Conservation (phyloP, 2,329 filamentous ascomycete genomes). For the Septoria petroselini region DNA sequence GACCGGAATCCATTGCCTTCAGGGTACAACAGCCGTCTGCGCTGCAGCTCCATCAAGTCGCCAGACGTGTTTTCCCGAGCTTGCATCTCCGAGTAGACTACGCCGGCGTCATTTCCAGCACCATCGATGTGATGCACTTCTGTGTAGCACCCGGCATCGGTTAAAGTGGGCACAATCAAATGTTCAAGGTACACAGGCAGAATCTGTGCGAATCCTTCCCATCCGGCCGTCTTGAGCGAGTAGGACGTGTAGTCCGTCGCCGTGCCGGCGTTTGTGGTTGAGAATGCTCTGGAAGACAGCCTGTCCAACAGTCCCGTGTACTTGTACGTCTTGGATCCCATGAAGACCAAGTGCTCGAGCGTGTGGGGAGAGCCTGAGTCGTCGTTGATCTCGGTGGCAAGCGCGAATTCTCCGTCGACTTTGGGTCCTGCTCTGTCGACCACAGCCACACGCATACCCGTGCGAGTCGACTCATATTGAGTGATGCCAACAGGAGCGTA, state of each 20-base stretch:
- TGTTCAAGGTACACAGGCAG: constrained; percentile 94
- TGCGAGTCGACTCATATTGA: constrained; percentile 92
- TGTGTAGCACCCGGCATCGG: constrained; percentile 87
- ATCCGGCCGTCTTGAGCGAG: constrained; percentile 89
- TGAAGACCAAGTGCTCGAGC: constrained; percentile 53
- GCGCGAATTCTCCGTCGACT: constrained; percentile 86
- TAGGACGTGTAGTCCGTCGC: constrained; percentile 96
- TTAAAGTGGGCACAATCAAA: constrained; percentile 84
- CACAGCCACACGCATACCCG: constrained; percentile 90
- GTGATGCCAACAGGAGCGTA: constrained; percentile 86
- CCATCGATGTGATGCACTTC: constrained; percentile 96
- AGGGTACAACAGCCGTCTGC: constrained; percentile 78
- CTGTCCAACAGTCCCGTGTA: constrained; percentile 97
- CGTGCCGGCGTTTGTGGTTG: constrained; percentile 94
- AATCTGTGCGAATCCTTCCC: constrained; percentile 94
- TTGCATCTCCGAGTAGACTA: constrained; percentile 98
- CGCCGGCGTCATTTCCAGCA: constrained; percentile 82
- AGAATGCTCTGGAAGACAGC: constrained; percentile 88
- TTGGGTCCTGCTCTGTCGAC: constrained; percentile 94
- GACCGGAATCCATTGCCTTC: constrained; percentile 90
- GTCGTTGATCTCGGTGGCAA: constrained; percentile 96
- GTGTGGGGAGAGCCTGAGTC: constrained; percentile 79
- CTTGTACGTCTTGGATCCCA: constrained; percentile 83
- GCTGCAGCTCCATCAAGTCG: constrained; percentile 83
- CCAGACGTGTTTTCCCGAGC: constrained; percentile 79